These are phyloP conservation scores for Leishmania turanica DNA, from an alignment of 208 protist species.

Conservation along the genomic window DNA sequence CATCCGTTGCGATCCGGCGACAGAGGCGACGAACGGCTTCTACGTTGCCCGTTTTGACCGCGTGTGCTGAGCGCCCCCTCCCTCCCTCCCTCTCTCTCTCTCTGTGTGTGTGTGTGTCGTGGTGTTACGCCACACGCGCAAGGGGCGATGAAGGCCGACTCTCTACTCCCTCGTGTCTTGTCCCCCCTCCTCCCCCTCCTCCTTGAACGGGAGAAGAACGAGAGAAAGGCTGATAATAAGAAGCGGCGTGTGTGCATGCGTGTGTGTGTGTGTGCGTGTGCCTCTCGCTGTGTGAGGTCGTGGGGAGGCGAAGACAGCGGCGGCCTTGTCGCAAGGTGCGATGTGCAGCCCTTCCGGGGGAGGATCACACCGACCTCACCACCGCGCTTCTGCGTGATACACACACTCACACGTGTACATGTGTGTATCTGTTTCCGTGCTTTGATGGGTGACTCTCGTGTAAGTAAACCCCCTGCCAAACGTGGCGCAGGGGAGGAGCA, in stretches of 20 bases:
- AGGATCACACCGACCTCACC: neutral
- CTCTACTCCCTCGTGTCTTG: neutral
- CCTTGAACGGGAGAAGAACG: neutral
- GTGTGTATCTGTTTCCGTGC: neutral
- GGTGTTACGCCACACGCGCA: neutral
- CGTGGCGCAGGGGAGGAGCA: neutral
- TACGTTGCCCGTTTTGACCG: conserved; percentile 90
- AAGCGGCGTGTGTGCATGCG: neutral
- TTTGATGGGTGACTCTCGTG: neutral
- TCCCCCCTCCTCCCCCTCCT: neutral
- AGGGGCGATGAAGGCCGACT: neutral
- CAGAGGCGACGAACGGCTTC: conserved; percentile 85
- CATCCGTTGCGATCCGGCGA: conserved; percentile 80
- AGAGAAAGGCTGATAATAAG: neutral
- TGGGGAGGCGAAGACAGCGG: neutral
- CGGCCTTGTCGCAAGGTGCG: neutral
- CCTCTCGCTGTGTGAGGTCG: neutral
- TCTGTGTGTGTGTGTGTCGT: neutral
- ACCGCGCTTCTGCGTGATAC: no score
- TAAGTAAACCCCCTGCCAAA: neutral
- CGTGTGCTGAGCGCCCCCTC: neutral
- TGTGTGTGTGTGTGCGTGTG: neutral
- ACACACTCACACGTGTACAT: no score
- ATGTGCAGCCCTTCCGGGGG: neutral
- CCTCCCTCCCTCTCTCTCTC: neutral